A percentile compares a stretch with the other conserved stretches of the same genome.
Conservation (phyloP, 352 stramenopile species). For the Pythium periplocum region DNA sequence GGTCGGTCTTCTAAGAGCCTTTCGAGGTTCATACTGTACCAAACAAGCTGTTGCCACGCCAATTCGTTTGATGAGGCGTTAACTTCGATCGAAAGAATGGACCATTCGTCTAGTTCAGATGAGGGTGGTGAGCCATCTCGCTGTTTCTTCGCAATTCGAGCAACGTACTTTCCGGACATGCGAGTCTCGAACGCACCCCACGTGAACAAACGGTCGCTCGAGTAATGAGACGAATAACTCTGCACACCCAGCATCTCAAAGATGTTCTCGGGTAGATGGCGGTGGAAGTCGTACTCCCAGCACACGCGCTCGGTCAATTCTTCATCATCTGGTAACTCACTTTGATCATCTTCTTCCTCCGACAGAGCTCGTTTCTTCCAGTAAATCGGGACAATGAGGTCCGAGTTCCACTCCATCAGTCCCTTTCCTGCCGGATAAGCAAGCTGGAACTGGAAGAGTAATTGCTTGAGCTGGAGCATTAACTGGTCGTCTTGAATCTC, state of each 20-base stretch:
- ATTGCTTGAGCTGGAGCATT: not conserved
- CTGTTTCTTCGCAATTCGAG: too few relatives aligned
- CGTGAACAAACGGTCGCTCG: not conserved
- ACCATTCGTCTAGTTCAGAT: not conserved
- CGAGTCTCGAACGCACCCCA: too few relatives aligned
- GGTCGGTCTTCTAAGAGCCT: slow-evolving; percentile 2
- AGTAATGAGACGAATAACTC: slow-evolving; percentile 9
- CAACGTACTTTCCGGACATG: too few relatives aligned
- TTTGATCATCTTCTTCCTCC: too few relatives aligned
- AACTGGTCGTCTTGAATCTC: not conserved
- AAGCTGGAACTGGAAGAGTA: not conserved
- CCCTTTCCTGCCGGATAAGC: not conserved
- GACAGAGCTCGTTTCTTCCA: not conserved
- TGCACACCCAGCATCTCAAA: slow-evolving; percentile 8
- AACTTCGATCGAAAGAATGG: slow-evolving; percentile 1
- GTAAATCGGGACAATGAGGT: slow-evolving; percentile 1
- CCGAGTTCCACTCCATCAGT: not conserved
- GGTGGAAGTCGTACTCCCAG: slow-evolving; percentile 8
- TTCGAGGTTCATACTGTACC: slow-evolving; percentile 5
- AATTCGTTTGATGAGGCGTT: not conserved
- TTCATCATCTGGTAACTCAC: too few relatives aligned
- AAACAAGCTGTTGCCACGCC: slow-evolving; percentile 2
- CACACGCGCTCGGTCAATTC: not conserved
- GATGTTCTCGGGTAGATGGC: not conserved
- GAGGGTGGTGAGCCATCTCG: too few relatives aligned